phyloP scores from a whole-genome alignment of 108 stramenopile species.

The Pseudonitzschia pungens region DNA sequence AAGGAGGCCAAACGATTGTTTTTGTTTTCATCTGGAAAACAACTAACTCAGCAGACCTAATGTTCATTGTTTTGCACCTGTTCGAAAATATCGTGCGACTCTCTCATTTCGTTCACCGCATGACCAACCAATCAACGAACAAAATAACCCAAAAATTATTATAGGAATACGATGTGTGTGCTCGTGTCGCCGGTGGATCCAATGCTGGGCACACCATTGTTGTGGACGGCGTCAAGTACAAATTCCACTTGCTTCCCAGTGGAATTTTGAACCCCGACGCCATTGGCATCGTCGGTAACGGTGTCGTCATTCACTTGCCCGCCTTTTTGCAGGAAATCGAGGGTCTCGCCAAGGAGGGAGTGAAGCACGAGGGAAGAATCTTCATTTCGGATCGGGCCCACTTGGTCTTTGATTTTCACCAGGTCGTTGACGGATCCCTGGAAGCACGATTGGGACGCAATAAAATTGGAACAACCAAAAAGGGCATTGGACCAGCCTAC shows the following conservation, averaged over 20 bases:
- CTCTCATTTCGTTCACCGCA: neutral
- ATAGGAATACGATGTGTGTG: slow-evolving; percentile 93
- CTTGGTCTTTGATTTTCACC: slow-evolving; percentile 98
- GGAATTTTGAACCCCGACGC: slow-evolving; percentile 93
- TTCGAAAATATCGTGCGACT: neutral
- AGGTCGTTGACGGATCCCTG: slow-evolving; percentile 86
- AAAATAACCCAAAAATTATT: neutral
- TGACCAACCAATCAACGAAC: neutral
- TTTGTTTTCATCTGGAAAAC: neutral
- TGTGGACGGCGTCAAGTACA: slow-evolving; percentile 94
- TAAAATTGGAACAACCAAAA: slow-evolving; percentile 96
- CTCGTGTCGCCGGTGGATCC: slow-evolving; percentile 95
- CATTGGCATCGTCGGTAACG: slow-evolving; percentile 95
- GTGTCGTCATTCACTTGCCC: slow-evolving; percentile 95
- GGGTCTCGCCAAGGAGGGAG: slow-evolving; percentile 67
- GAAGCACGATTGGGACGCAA: slow-evolving; percentile 84
- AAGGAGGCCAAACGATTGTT: neutral
- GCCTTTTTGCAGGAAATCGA: slow-evolving; percentile 93
- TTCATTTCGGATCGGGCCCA: slow-evolving; percentile 96
- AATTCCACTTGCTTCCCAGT: slow-evolving; percentile 98
- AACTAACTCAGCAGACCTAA: neutral
- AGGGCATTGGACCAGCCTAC: slow-evolving; percentile 98
- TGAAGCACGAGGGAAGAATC: slow-evolving; percentile 84
- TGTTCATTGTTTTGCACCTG: neutral
- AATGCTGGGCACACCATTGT: slow-evolving; percentile 99